Base-by-base conservation (phyloP, 202 grass and related monocot species). In the Hordeum pubiflorum region DNA sequence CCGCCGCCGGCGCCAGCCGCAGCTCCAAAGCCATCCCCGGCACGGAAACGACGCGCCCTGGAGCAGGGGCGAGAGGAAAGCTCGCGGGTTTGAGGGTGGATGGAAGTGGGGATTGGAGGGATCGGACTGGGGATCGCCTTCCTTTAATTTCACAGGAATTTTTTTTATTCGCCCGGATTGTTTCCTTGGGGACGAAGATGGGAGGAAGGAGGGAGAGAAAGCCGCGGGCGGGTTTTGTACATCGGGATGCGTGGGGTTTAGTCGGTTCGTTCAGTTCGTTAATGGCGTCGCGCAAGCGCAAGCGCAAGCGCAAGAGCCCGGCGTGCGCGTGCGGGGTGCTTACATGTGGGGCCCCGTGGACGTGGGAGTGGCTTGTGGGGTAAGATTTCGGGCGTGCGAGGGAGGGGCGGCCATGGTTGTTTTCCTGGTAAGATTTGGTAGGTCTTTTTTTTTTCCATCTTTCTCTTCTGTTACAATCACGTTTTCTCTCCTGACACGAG, bases 151-250 rank as follows among this genome's bases (percentile, higher is more conserved):
- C 23, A 57, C 55, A 44, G 40, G 54, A 58, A 24, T 75, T 58
- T 58, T 22, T 58, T 36, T 72, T 52, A 50, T 52, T 32, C 68
- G 10, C 72, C 18, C 7, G 14, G 69, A 31, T 61, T 77, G 13
- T 39, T 61, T 60, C 56, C 74, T 77, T 77, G 74, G 74, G 10
- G 74, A 77, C 38, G 72, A 58, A 75, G 74, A 14, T 32, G 43
- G 23, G 43, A 73, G 26, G 21, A 12, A 7, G 74, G 22, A 41
- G 36, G 9, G 34, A 39, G 74, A 27, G 74, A 60, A 39, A 39
- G 33, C 54, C 54, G 54, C 73, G 32, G 72, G 20, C 38, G 40
- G 68, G 68, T 71, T 72, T 72, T 72, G 43, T 72, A 27, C 69
- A 24, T 72, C 15, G 43, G 69, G 69, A 52, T 72, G 41, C 43